Evolutionary conservation across 2,329 filamentous ascomycete species (phyloP), one percentile per base, ranked within the genome.

Genomic region (Monilinia aucupariae): DNA sequence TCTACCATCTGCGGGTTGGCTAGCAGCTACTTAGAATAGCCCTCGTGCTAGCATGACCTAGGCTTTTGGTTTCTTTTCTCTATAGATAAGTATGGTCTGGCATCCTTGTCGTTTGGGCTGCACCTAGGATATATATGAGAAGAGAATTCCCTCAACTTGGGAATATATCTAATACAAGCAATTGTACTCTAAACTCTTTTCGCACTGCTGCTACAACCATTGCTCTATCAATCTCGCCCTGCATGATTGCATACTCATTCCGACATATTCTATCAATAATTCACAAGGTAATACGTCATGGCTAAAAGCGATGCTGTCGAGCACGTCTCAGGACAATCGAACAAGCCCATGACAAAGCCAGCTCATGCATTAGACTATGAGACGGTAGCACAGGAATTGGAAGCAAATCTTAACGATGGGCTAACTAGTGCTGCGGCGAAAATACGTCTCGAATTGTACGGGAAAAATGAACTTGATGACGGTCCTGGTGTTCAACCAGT

Each of bases 381-480:
- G 25, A 74, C 80, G 39, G 79, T 85, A 41, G 75, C 82, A 39
- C 73, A 78, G 22, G 82, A 88, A 72, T 78, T 88, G 41, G 74
- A 76, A 15, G 81, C 83, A 59, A 78, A 85, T 68, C 70, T 79
- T 6, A 79, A 84, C 6, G 78, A 85, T 72, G 87, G 87, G 30
- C 77, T 90, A 49, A 80, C 78, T 0, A 71, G 76, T 5, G 73
- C 74, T 1, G 84, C 88, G 65, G 85, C 82, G 22, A 78, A 79
- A 66, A 69, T 71, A 12, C 80, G 85, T 27, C 75, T 87, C 1
- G 78, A 82, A 32, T 74, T 82, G 53, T 81, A 83, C 75, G 86
- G 86, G 4, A 74, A 76, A 20, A 90, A 90, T 67, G 82, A 88
- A 64, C 80, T 90, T 13, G 84, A 85, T 59, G 82, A 85, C 53